Evolutionary conservation across 257 asterid genomes (phyloP), one percentile per base, ranked within the genome.

Genomic region (Rehmannia glutinosa): DNA sequence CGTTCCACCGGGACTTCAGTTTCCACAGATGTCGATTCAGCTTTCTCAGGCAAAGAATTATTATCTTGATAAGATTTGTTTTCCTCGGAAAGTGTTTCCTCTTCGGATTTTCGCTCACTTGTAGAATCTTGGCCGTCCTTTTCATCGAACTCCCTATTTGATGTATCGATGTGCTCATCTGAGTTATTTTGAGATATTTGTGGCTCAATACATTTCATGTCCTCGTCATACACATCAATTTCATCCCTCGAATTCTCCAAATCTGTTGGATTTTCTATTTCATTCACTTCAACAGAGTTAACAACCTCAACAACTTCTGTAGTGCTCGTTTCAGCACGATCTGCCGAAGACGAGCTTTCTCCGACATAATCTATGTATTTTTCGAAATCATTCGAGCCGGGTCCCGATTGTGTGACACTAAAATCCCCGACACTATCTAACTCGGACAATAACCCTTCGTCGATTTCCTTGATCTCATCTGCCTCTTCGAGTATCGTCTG

Each of bases 401-500:
- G 56, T 50, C 51, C 73, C 54, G 59, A 49, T 32, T 64, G 73
- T 13, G 59, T 67, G 69, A 78, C 55, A 64, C 77, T 76, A 53
- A 79, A 81, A 66, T 82, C 93, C 45, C 88, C 85, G 45, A 78
- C 79, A 6, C 78, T 58, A 68, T 88, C 93, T 68, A 82, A 64
- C 43, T 83, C 87, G 2, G 80, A 81, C 69, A 85, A 52, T 16
- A 77, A 50, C 51, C 65, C 82, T 73, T 80, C 85, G 52, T 84
- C 86, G 52, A 76, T 77, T 72, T 84, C 86, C 75, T 64, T 73
- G 41, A 77, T 78, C 64, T 77, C 86, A 28, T 75, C 83, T 13
- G 74, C 67, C 11, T 72, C 81, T 43, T 86, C 88, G 20, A 49
- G 72, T 49, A 62, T 77, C 47, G 75, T 73, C 74, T 70, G 78